Evolutionary conservation across 441 rosid species (phyloP).

Genomic region (Syzygium malaccense): DNA sequence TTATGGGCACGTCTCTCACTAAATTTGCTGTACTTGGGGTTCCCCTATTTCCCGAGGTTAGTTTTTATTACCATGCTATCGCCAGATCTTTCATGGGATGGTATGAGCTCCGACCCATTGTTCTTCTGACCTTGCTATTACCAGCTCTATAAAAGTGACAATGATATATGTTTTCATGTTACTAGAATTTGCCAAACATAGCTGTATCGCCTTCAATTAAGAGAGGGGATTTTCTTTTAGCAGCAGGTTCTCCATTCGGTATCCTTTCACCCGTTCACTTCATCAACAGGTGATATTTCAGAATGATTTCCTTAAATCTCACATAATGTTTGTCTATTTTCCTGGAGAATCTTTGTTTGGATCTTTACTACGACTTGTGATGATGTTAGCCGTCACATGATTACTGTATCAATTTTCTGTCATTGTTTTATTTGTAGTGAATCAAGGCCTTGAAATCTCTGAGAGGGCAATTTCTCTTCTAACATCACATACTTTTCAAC

Average conservation of each 20-base stretch:
- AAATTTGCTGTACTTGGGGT: conserved; percentile 84
- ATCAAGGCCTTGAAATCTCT: background rate
- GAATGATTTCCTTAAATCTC: background rate
- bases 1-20: conserved; percentile 49
- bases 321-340: background rate
- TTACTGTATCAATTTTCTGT: background rate
- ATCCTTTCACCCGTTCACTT: conserved; percentile 84
- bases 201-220: conserved; percentile 25
- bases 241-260: conserved; percentile 96
- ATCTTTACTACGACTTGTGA: background rate
- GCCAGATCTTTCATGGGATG: background rate
- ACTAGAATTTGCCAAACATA: conserved; percentile 52
- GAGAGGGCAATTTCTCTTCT: background rate
- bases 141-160: background rate
- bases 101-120: background rate
- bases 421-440: background rate
- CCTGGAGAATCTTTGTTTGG: background rate
- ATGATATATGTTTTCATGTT: conserved; percentile 11
- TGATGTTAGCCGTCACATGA: background rate
- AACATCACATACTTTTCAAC: background rate
- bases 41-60: conserved; percentile 42
- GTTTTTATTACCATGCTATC: background rate
- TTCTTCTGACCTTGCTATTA: background rate
- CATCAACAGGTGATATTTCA: conserved; percentile 62
- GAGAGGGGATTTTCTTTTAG: conserved; percentile 71